phyloP scores from a whole-genome alignment of 768 basidiomycete species.

The Boletus sensibilis region DNA sequence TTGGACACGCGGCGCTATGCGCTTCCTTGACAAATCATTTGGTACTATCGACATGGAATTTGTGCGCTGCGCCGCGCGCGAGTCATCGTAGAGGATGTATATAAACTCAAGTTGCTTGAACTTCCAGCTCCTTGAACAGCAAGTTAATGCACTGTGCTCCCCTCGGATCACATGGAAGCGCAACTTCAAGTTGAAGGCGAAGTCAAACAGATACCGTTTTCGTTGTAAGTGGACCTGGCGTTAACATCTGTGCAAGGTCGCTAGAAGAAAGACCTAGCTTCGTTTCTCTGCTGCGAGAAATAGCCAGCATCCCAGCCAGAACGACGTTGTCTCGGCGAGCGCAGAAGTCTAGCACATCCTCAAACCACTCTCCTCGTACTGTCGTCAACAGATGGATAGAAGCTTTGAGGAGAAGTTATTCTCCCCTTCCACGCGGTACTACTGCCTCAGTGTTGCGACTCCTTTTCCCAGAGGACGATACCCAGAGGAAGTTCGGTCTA shows the following conservation, averaged over 20 bases:
- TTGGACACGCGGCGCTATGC: not conserved
- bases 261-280: conserved; percentile 37
- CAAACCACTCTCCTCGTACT: conserved; percentile 37
- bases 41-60: not conserved
- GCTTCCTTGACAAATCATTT: not conserved
- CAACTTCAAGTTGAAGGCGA: not conserved
- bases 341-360: not conserved
- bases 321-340: conserved; percentile 20
- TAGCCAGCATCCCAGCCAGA: conserved; percentile 32
- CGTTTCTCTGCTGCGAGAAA: conserved; percentile 48
- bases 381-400: conserved; percentile 46
- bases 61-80: not conserved
- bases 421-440: conserved; percentile 51
- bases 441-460: conserved; percentile 65
- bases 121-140: not conserved
- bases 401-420: conserved; percentile 40
- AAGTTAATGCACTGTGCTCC: not conserved
- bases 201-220: conserved; percentile 37
- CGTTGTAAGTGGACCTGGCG: conserved; percentile 38
- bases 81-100: not conserved
- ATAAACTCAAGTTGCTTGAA: not conserved
- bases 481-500: conserved; percentile 65
- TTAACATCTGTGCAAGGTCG: not conserved
- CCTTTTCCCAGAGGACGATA: conserved; percentile 84
- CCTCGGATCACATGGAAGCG: conserved; percentile 13